phyloP scores from a whole-genome alignment of 2,329 filamentous ascomycete species.

The Hysterium pulicare region DNA sequence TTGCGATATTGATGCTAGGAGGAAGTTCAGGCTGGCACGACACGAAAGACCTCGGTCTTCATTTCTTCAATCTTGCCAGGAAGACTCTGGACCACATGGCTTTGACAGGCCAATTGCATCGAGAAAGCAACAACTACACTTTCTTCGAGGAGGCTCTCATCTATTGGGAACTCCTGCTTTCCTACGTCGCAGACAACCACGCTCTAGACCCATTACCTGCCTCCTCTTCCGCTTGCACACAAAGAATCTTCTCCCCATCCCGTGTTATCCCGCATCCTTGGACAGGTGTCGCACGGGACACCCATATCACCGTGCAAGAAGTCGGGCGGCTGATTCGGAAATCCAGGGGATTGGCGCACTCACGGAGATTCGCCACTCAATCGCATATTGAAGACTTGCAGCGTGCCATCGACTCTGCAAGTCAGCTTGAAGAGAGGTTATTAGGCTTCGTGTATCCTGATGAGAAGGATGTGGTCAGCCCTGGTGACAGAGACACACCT shows the following conservation, averaged over 20 bases:
- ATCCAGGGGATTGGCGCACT: not conserved
- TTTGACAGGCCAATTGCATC: not conserved
- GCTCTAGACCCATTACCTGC: not conserved
- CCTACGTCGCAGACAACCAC: not conserved
- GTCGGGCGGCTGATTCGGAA: not conserved
- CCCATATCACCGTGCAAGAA: not conserved
- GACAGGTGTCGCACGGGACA: constrained; percentile 1
- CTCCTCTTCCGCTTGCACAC: not conserved
- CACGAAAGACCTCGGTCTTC: not conserved
- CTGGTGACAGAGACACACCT: not conserved
- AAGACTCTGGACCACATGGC: not conserved
- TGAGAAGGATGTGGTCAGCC: not conserved
- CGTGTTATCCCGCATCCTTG: not conserved
- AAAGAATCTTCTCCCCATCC: not conserved
- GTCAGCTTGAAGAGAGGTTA: not conserved
- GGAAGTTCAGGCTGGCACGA: not conserved
- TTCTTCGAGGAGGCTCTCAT: not conserved
- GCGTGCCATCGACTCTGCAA: not conserved
- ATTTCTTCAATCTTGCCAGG: not conserved
- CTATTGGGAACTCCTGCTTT: constrained; percentile 1
- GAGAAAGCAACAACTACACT: not conserved
- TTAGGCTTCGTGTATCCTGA: not conserved
- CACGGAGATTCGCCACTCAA: not conserved
- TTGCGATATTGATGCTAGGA: constrained; percentile 2
- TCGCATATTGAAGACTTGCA: not conserved